Evolutionary conservation across 805 yeast genomes (phyloP), one percentile per base, ranked within the genome.

Genomic region (Candida sithepensis): DNA sequence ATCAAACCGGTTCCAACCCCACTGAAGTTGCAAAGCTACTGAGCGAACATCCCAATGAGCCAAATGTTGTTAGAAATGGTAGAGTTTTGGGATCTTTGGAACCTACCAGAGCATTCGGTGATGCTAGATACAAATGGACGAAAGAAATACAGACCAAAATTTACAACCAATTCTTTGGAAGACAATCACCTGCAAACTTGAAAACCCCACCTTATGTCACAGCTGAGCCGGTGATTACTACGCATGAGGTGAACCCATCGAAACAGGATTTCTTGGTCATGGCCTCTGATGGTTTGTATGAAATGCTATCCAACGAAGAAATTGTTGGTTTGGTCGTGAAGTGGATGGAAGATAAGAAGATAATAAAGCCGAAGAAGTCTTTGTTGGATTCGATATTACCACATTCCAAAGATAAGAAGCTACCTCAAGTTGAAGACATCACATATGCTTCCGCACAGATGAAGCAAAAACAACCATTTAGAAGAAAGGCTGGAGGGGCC

Each of bases 81-180:
- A 80, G 99, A 59, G 87, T 94, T 10, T 74, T 94, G 55, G 99
- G 99, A 0, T 82, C 94, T 10, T 75, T 94, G 52, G 98, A 94
- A 67, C 99, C 99, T 13, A 81, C 96, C 0, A 76, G 99, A 59
- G 96, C 98, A 1, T 94, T 94, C 72, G 99, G 99, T 42, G 99
- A 94, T 66, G 96, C 96, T 49, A 78, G 97, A 51, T 94, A 89
- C 64, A 94, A 94, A 63, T 77, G 96, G 74, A 80, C 90, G 13
- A 66, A 64, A 10, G 81, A 83, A 20, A 77, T 88, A 47, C 97
- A 95, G 59, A 84, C 84, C 42, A 70, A 75, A 48, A 75, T 87
- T 21, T 84, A 88, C 56, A 76, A 84, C 51, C 83, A 82, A 57
- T 84, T 90, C 55, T 91, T 92, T 63, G 95, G 96, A 32, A 78